Percentiles rank a stretch among this genome's conserved stretches.
Conservation (phyloP, 2,329 filamentous ascomycete species). For the Colletotrichum sp. region DNA sequence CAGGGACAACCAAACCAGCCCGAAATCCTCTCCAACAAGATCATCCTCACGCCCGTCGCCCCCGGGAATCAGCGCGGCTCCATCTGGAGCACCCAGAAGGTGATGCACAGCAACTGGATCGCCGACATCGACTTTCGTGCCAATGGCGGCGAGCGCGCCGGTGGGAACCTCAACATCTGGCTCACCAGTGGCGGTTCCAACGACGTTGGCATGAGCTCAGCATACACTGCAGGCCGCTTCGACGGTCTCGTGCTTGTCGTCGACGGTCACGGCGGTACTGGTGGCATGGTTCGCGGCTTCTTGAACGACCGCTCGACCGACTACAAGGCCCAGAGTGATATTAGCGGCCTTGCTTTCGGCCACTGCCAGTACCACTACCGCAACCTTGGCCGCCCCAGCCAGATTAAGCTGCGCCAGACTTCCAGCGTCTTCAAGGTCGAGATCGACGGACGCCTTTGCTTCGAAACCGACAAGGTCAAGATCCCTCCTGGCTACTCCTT, state of each 20-base stretch:
- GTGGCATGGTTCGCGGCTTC: conserved; percentile 88
- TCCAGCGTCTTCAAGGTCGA: conserved; percentile 74
- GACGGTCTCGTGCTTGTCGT: conserved; percentile 90
- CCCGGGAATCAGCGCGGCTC: conserved; percentile 86
- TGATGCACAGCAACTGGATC: conserved; percentile 75
- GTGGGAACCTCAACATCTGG: conserved; percentile 95
- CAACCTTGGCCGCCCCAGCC: conserved; percentile 85
- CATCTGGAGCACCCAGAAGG: conserved; percentile 74
- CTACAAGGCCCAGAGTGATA: conserved; percentile 75
- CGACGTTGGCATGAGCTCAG: conserved; percentile 72
- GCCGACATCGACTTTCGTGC: conserved; percentile 88
- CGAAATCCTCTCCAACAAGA: conserved; percentile 81
- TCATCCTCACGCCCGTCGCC: conserved; percentile 88
- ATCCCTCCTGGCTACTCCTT: conserved; percentile 84
- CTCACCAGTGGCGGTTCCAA: conserved; percentile 74
- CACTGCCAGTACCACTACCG: conserved; percentile 92
- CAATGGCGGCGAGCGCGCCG: conserved; percentile 82
- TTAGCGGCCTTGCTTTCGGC: conserved; percentile 89
- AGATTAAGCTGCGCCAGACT: conserved; percentile 75
- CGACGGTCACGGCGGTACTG: conserved; percentile 78
- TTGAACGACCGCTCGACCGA: conserved; percentile 88
- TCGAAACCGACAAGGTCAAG: conserved; percentile 79
- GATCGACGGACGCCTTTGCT: conserved; percentile 82
- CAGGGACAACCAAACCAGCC: conserved; percentile 61
- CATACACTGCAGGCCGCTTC: conserved; percentile 85